Base-by-base conservation (phyloP, 2,329 filamentous ascomycete genomes). In the Davidsoniella virescens region DNA sequence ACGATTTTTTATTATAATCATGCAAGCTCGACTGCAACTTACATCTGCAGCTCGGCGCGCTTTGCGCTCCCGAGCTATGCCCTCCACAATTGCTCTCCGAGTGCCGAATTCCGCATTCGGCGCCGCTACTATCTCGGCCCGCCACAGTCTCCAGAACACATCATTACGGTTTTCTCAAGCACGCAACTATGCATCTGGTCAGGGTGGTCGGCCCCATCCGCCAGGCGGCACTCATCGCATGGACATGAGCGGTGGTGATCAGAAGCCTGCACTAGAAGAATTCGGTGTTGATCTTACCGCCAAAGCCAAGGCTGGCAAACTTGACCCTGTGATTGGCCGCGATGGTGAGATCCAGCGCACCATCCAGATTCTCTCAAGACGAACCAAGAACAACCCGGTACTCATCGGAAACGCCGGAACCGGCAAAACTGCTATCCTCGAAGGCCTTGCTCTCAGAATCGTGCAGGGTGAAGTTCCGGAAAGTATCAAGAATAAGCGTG, bases 371-470 rank as follows among this genome's bases (percentile, higher is more conserved):
- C 67, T 98, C 1, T 95, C 88, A 14, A 73, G 92, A 55, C 74
- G 92, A 54, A 96, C 92, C 6, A 96, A 96, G 65, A 96, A 95
- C 60, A 94, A 94, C 57, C 90, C 90, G 0, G 88, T 95, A 0
- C 69, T 95, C n/a, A 94, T 95, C 52, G 90, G 90, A 54, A 81
- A 80, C 44, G 86, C 87, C 7, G 90, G 88, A 57, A 94, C 87
- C 0, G 90, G 90, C 54, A 96, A 96, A 68, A 96, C 90, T 5
- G 88, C 90, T 1, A 85, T 95, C 47, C 68, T 95, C 2, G 90
- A 96, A 66, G 90, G 90, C 1, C 70, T 96, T 38, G 88, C 90
- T 8, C 77, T 92, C 60, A 75, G 92, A 38, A 96, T 98, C 56
- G 84, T 95, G 1, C 76, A 81, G 56, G 90, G 90, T 2, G 90